These are phyloP conservation scores for Candida ulmi DNA, from an alignment of 805 yeast species.

Conservation along the genomic window DNA sequence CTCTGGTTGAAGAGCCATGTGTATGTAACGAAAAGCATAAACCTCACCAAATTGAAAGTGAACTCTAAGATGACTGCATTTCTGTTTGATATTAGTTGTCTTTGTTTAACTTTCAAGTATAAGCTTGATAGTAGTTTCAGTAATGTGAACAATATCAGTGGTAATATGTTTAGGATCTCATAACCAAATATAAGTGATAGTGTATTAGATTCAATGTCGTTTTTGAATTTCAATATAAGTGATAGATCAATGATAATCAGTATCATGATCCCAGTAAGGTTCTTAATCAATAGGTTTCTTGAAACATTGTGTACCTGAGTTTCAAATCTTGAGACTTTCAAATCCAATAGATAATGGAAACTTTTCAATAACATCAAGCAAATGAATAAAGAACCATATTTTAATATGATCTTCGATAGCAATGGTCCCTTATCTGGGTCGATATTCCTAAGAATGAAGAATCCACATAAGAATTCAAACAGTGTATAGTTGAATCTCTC, in stretches of 20 bases:
- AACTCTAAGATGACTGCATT: conserved; percentile 7
- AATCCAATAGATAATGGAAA: conserved; percentile 18
- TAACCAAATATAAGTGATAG: conserved; percentile 13
- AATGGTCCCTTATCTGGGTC: conserved; percentile 1
- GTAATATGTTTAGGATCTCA: conserved; percentile 15
- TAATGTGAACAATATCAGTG: conserved; percentile 10
- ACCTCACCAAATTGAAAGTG: conserved; percentile 7
- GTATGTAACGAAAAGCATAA: conserved; percentile 11
- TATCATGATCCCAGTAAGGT: conserved; percentile 1
- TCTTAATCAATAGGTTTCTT: not conserved
- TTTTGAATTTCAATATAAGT: conserved; percentile 2
- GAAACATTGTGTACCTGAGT: not conserved
- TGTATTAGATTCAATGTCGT: conserved; percentile 4
- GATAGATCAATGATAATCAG: conserved; percentile 5
- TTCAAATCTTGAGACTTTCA: conserved; percentile 3
- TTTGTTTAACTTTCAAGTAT: not conserved
- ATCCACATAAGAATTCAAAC: conserved; percentile 15
- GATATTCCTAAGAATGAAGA: conserved; percentile 10
- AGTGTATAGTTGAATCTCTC: conserved; percentile 13
- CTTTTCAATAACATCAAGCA: conserved; percentile 13
- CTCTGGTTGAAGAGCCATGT: conserved; percentile 10
- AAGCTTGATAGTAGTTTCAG: conserved; percentile 6
- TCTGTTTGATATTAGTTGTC: not conserved
- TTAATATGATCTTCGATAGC: not conserved
- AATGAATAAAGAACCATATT: conserved; percentile 10